phyloP scores from a whole-genome alignment of 345 rosid genomes.

The Luvunga scandens region DNA sequence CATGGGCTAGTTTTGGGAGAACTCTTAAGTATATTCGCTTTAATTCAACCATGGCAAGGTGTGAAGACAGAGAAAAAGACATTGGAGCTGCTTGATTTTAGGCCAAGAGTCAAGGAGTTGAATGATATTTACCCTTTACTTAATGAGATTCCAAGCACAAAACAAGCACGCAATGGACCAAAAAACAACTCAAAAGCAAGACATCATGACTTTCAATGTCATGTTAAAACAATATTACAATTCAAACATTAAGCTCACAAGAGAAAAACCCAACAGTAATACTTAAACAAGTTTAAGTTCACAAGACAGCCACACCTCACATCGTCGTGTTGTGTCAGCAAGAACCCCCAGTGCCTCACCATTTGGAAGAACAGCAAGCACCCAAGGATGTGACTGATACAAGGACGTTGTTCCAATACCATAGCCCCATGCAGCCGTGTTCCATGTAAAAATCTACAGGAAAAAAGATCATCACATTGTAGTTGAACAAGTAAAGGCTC shows the following conservation, averaged over 20 bases:
- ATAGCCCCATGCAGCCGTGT: constrained; percentile 84
- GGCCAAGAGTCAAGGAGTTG: background rate
- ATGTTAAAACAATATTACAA: too few relatives aligned
- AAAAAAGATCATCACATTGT: constrained; percentile 1
- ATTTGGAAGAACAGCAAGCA: constrained; percentile 72
- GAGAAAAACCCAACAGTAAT: background rate
- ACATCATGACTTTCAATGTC: background rate
- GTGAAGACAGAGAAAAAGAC: background rate
- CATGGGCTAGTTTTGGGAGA: background rate
- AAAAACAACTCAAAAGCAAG: background rate
- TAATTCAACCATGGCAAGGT: background rate
- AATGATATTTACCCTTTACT: background rate
- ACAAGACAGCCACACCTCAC: constrained; percentile 62
- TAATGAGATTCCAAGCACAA: background rate
- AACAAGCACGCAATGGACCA: background rate
- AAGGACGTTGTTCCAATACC: constrained; percentile 82
- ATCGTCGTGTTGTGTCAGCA: constrained; percentile 80
- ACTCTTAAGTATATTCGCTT: background rate
- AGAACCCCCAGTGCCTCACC: constrained; percentile 89
- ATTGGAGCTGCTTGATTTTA: background rate
- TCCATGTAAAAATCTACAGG: constrained; percentile 84
- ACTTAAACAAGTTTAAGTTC: background rate
- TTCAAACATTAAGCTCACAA: background rate
- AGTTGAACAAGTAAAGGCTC: too few relatives aligned
- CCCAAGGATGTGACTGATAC: constrained; percentile 99